phyloP scores from a whole-genome alignment of 2,329 filamentous ascomycete genomes.

The Venturia effusa region DNA sequence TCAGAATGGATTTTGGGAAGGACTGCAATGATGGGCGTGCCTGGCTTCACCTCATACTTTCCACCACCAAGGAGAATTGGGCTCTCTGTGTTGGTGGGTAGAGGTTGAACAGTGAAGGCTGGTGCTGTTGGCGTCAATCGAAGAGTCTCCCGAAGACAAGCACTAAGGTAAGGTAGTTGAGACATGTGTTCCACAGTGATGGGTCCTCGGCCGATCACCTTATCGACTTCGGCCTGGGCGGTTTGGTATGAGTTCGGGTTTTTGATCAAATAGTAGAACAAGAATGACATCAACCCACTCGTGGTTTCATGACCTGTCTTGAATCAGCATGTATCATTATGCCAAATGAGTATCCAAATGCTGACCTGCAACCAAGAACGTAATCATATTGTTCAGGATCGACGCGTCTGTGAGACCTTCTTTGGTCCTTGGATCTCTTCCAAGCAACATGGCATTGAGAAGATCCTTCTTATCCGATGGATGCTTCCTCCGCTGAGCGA shows the following conservation, averaged over 20 bases:
- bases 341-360: slow-evolving; percentile 33
- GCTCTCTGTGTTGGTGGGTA: neutral
- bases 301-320: slow-evolving; percentile 15
- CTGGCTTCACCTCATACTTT: slow-evolving; percentile 27
- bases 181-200: slow-evolving; percentile 39
- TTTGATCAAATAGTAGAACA: slow-evolving; percentile 20
- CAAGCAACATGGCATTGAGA: slow-evolving; percentile 43
- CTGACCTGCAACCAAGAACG: slow-evolving; percentile 48
- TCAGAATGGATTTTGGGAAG: slow-evolving; percentile 29
- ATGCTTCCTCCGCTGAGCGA: slow-evolving; percentile 2
- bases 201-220: slow-evolving; percentile 36
- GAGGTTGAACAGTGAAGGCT: slow-evolving; percentile 33
- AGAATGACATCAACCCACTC: slow-evolving; percentile 16
- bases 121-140: slow-evolving; percentile 45
- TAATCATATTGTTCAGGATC: slow-evolving; percentile 58
- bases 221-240: slow-evolving; percentile 45
- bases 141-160: slow-evolving; percentile 27
- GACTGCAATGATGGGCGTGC: slow-evolving; percentile 20
- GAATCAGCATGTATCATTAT: no score
- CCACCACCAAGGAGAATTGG: slow-evolving; percentile 21
- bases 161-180: slow-evolving; percentile 44
- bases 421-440: slow-evolving; percentile 51
- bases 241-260: slow-evolving; percentile 38
- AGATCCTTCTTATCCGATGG: slow-evolving; percentile 39
- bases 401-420: slow-evolving; percentile 46